Conservation (phyloP, 1,284 basidiomycete species). For the Neotropicomus parvogracilis region DNA sequence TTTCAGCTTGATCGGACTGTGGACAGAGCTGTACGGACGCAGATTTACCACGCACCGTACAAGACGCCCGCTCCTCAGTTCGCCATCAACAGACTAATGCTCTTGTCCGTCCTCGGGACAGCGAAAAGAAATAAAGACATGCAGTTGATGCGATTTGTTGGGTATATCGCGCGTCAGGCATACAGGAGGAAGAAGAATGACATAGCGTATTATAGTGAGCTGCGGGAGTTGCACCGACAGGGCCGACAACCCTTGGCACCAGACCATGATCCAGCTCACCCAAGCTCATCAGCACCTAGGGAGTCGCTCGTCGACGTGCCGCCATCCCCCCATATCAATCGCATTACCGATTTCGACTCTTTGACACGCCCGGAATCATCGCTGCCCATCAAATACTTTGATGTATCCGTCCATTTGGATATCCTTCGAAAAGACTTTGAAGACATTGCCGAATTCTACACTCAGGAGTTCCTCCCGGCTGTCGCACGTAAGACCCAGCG, state of each 20-base stretch:
- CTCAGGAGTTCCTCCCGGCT: conserved; percentile 39
- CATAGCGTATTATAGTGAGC: conserved; percentile 40
- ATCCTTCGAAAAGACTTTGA: conserved; percentile 52
- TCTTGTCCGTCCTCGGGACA: conserved; percentile 53
- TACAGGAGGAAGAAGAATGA: conserved; percentile 46
- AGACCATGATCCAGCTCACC: conserved; percentile 22
- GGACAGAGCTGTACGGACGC: conserved; percentile 33
- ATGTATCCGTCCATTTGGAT: conserved; percentile 52
- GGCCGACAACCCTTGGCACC: conserved; percentile 25
- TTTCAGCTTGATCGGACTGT: conserved; percentile 44
- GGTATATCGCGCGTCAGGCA: conserved; percentile 40
- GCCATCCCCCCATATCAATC: conserved; percentile 36
- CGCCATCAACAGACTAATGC: conserved; percentile 48
- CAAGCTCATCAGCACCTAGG: background rate
- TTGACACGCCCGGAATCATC: background rate
- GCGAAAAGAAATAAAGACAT: conserved; percentile 56
- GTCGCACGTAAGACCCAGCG: conserved; percentile 53
- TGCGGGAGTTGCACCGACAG: conserved; percentile 25
- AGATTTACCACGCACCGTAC: conserved; percentile 24
- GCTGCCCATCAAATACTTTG: conserved; percentile 40
- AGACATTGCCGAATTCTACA: conserved; percentile 44
- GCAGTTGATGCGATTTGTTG: conserved; percentile 56
- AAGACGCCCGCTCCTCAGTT: conserved; percentile 49
- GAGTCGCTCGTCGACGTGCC: conserved; percentile 5
- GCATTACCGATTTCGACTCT: conserved; percentile 30